Evolutionary conservation across 2,329 filamentous ascomycete species (phyloP), one percentile per base, ranked within the genome.

Genomic region (Didymellaceae sp.): DNA sequence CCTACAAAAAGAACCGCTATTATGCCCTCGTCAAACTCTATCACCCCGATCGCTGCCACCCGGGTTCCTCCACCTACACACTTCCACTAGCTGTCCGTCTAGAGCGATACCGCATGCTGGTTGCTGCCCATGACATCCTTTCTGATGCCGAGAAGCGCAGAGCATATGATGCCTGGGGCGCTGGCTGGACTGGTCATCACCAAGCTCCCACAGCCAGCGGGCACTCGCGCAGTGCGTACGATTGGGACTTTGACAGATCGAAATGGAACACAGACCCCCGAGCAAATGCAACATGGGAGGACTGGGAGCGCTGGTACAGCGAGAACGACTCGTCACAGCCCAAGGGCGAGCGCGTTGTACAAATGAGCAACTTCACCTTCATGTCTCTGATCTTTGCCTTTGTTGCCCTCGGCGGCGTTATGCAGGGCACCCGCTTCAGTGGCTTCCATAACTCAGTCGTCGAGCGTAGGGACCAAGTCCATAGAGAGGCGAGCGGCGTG

Each of bases 1-100:
- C 85, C 2, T 97, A 99, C 73, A 87, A 84, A 55, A 97, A 99
- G 74, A 77, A 81, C 33, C 85, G 85, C 52, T 99, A 91, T 80
- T 94, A 95, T 74, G 83, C 93, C 67, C 84, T 99, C 43, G 94
- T 96, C 50, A 99, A 97, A 77, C 80, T 95, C 37, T 99, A 99
- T 76, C 94, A 99, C 68, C 94, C 94, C 0, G 94, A 99, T 73
- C 84, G 83, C 52, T 70, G 67, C 48, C 68, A 72, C 31, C 42
- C 60, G 32, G 49, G 62, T 30, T 69, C 68, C 28, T 74, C 72
- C 51, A 64, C 65, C 72, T 76, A 52, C 73, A 77, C 53, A 70
- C 78, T 70, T 21, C 78, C 89, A 0, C 80, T 82, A 16, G 74
- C 83, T 20, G 81, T 83, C 22, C 87, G 88, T 54, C 79, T 94